These are phyloP conservation scores for Phytophthora tentaculata DNA, from an alignment of 352 stramenopile species.

Conservation along the genomic window DNA sequence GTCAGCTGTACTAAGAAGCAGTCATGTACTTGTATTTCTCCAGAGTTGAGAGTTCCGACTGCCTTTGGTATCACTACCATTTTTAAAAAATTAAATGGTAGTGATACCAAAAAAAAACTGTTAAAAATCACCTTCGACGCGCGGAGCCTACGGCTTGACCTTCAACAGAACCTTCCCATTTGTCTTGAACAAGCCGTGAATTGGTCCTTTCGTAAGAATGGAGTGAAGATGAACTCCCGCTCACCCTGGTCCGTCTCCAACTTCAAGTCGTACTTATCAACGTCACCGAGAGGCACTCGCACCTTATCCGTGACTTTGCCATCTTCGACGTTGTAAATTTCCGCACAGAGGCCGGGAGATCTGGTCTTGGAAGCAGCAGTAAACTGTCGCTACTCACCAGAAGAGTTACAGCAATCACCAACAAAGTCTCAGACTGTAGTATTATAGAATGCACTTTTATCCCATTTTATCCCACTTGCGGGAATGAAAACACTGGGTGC, in stretches of 20 bases:
- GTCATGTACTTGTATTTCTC: too few species aligned
- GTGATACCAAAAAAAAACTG: too few species aligned
- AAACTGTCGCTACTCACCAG: not conserved
- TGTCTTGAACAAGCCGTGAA: not conserved
- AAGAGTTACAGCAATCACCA: not conserved
- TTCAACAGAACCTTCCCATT: not conserved
- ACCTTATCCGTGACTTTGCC: not conserved
- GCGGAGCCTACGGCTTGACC: not conserved
- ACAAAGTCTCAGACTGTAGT: not conserved
- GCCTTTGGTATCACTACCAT: too few species aligned
- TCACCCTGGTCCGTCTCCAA: not conserved
- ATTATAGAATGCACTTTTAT: too few species aligned
- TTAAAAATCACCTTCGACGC: too few species aligned
- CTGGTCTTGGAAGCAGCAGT: not conserved
- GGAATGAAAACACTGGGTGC: too few species aligned
- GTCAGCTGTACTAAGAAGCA: too few species aligned
- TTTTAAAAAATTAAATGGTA: too few species aligned
- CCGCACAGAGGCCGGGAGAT: too few species aligned
- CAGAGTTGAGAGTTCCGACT: too few species aligned
- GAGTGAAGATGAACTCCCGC: not conserved
- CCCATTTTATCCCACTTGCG: too few species aligned
- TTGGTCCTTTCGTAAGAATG: not conserved
- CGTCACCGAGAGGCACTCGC: not conserved
- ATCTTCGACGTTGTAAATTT: too few species aligned
- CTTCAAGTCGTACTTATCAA: not conserved